A percentile compares a stretch with the other conserved stretches of the same genome.
phyloP scores from a whole-genome alignment of 306 rosid species.

The apple (Malus domestica) region ASM211411v1 NC_041803.1:48332001-48332500 shows the following conservation, averaged over 20 bases:
- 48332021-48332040: neutral
- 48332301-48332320: neutral
- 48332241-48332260: neutral
- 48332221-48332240: neutral
- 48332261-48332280: neutral
- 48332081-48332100: neutral
- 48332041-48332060: neutral
- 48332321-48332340: neutral
- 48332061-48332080: neutral
- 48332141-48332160: neutral
- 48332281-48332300: neutral
- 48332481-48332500: neutral
- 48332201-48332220: neutral
- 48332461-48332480: slow-evolving; percentile 3
- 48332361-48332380: neutral
- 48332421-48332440: slow-evolving; percentile 1
- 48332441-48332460: slow-evolving; percentile 12
- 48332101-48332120: neutral
- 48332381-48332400: slow-evolving; percentile 18
- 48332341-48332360: neutral
- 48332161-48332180: neutral
- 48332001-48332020: neutral
- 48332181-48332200: neutral
- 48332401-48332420: slow-evolving; percentile 11
- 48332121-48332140: neutral